phyloP scores from a whole-genome alignment of 805 yeast genomes.

The Candida palmyrensis region DNA sequence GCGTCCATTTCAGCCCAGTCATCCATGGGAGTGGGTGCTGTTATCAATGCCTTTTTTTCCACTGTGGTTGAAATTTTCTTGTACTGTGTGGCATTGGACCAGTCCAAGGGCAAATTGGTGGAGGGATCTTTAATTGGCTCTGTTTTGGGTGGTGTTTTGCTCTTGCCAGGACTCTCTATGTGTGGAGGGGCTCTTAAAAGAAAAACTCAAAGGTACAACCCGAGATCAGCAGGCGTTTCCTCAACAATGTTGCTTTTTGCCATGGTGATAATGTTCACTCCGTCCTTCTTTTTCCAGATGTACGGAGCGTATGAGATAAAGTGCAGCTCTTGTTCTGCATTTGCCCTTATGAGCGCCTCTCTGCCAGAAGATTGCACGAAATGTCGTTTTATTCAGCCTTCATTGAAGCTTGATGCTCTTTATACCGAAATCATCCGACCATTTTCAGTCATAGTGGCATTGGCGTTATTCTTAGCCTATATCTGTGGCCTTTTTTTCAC shows the following conservation, averaged over 20 bases:
- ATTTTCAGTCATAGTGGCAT: slow-evolving; percentile 73
- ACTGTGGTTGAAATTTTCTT: slow-evolving; percentile 90
- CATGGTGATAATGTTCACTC: slow-evolving; percentile 85
- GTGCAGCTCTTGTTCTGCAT: slow-evolving; percentile 54
- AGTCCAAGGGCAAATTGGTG: slow-evolving; percentile 81
- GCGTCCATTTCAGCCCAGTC: slow-evolving; percentile 98
- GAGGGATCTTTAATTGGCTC: slow-evolving; percentile 97
- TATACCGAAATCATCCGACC: slow-evolving; percentile 73
- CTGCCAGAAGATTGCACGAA: slow-evolving; percentile 47
- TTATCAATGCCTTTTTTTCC: slow-evolving; percentile 94
- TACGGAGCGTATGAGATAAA: slow-evolving; percentile 80
- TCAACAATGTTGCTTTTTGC: slow-evolving; percentile 94
- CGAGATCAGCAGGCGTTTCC: slow-evolving; percentile 94
- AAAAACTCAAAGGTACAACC: slow-evolving; percentile 93
- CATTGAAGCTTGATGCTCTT: slow-evolving; percentile 61
- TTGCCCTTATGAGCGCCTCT: slow-evolving; percentile 8
- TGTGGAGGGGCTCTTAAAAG: slow-evolving; percentile 93
- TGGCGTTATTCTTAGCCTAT: slow-evolving; percentile 77
- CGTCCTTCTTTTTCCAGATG: slow-evolving; percentile 83
- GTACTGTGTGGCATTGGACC: slow-evolving; percentile 85
- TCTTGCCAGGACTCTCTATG: slow-evolving; percentile 94
- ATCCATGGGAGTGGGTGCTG: slow-evolving; percentile 98
- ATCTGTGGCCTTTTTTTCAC: slow-evolving; percentile 89
- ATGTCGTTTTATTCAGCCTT: slow-evolving; percentile 77
- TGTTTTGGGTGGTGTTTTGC: slow-evolving; percentile 82